These are phyloP conservation scores for Aspergillus sp. DNA, from an alignment of 2,329 filamentous ascomycete genomes.

Conservation along the genomic window DNA sequence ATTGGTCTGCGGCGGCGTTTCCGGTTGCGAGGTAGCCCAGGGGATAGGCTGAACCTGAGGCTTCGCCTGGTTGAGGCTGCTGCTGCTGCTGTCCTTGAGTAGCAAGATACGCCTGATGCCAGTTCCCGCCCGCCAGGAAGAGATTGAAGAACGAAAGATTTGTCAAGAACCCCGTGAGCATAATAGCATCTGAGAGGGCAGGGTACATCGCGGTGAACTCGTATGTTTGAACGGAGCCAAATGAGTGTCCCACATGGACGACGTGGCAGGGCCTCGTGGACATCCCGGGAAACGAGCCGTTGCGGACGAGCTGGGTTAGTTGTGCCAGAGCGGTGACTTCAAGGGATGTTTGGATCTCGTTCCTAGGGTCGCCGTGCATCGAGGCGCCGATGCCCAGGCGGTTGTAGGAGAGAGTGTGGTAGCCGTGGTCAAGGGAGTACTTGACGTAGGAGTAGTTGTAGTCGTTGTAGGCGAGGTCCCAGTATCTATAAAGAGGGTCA, in stretches of 20 bases:
- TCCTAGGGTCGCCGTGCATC: slow-evolving; percentile 44
- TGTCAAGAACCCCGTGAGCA: slow-evolving; percentile 46
- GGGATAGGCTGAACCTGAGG: slow-evolving; percentile 17
- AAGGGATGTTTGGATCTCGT: slow-evolving; percentile 44
- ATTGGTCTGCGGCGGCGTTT: slow-evolving; percentile 22
- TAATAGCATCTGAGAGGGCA: slow-evolving; percentile 42
- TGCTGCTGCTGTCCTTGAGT: not conserved
- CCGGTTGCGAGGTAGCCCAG: slow-evolving; percentile 30
- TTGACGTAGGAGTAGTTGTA: slow-evolving; percentile 45
- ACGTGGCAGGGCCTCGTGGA: slow-evolving; percentile 38
- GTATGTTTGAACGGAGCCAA: slow-evolving; percentile 40
- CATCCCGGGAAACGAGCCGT: slow-evolving; percentile 35
- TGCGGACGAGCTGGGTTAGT: slow-evolving; percentile 43
- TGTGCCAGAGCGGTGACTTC: slow-evolving; percentile 45
- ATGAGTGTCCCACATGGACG: slow-evolving; percentile 44
- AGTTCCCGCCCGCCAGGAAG: slow-evolving; percentile 27
- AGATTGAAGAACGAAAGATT: slow-evolving; percentile 26
- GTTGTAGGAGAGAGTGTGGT: slow-evolving; percentile 47
- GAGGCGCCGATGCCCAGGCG: slow-evolving; percentile 45
- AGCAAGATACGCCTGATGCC: slow-evolving; percentile 24
- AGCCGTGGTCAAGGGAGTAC: slow-evolving; percentile 40
- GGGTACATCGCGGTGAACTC: slow-evolving; percentile 39
- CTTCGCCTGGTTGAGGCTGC: slow-evolving; percentile 9
- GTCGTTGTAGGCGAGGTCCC: slow-evolving; percentile 36
- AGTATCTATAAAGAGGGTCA: slow-evolving; percentile 32